phyloP scores from a whole-genome alignment of 2,329 filamentous ascomycete genomes.

The Lachnellula cervina region DNA sequence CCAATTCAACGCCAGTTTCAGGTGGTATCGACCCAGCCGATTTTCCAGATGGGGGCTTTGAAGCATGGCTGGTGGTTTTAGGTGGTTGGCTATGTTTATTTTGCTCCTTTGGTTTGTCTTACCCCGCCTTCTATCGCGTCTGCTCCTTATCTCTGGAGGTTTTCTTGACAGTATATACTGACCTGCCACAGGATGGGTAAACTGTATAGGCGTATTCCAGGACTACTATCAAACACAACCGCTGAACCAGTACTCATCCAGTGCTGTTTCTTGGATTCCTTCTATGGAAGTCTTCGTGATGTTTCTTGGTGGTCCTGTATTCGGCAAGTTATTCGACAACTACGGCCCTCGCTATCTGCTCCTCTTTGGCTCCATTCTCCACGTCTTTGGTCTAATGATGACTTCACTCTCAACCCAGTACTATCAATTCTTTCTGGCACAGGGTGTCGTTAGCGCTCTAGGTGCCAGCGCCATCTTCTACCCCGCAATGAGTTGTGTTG shows the following conservation, averaged over 20 bases:
- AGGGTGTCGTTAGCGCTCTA: constrained; percentile 42
- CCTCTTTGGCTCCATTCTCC: constrained; percentile 46
- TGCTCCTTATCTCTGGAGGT: no score
- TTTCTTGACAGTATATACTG: background rate
- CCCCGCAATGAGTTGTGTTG: constrained; percentile 36
- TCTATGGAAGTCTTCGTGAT: constrained; percentile 53
- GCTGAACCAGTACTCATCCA: constrained; percentile 44
- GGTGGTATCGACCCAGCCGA: constrained; percentile 39
- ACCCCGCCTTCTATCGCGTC: no score
- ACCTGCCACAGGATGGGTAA: constrained; percentile 38
- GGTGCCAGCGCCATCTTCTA: constrained; percentile 44
- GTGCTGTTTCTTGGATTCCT: constrained; percentile 58
- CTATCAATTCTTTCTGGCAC: constrained; percentile 48
- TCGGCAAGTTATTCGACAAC: constrained; percentile 60
- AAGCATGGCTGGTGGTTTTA: constrained; percentile 53
- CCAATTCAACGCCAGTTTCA: constrained; percentile 8
- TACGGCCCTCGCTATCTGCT: constrained; percentile 54
- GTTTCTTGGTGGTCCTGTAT: constrained; percentile 50
- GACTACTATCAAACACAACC: constrained; percentile 51
- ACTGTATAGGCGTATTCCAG: constrained; percentile 51
- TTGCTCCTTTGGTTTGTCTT: constrained; percentile 37
- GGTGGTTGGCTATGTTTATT: constrained; percentile 44
- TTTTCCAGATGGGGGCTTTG: constrained; percentile 53
- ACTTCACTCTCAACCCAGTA: constrained; percentile 50
- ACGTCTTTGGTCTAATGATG: constrained; percentile 62